A percentile compares a stretch with the other conserved stretches of the same genome.
Evolutionary conservation across 345 rosid species (phyloP).

Genomic region (Populus alba): DNA sequence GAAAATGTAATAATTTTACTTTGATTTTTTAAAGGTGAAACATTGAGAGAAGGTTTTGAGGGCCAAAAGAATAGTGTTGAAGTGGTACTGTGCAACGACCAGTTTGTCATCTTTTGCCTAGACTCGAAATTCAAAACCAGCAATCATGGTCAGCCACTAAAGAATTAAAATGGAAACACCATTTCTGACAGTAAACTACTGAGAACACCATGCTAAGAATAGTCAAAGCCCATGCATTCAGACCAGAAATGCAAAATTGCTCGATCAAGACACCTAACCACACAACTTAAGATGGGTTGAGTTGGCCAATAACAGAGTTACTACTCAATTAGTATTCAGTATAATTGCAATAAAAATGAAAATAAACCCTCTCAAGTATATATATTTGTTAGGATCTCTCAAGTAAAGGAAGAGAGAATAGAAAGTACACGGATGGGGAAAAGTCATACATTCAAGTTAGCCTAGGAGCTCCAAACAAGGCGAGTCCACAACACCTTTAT

Average conservation of each 20-base stretch:
- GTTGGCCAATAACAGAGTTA: not conserved
- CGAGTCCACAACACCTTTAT: too few species aligned
- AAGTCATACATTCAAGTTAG: too few species aligned
- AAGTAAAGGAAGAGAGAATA: not conserved
- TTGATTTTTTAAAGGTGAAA: not conserved
- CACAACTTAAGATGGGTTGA: not conserved
- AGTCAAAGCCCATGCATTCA: not conserved
- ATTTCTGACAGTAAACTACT: too few species aligned
- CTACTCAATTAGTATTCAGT: not conserved
- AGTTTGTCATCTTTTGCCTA: not conserved
- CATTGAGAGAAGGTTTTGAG: not conserved
- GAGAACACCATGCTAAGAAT: not conserved
- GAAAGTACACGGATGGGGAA: not conserved
- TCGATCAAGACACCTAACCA: not conserved
- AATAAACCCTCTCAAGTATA: not conserved
- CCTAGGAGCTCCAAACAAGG: too few species aligned
- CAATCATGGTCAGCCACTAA: not conserved
- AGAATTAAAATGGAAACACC: not conserved
- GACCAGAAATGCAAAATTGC: not conserved
- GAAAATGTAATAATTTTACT: not conserved
- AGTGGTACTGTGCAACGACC: not conserved
- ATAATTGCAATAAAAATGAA: not conserved
- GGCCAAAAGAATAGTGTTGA: not conserved
- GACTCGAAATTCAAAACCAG: not conserved
- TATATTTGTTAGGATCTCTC: not conserved